phyloP scores from a whole-genome alignment of 2,329 filamentous ascomycete species.

The Fusarium abutilonis region DNA sequence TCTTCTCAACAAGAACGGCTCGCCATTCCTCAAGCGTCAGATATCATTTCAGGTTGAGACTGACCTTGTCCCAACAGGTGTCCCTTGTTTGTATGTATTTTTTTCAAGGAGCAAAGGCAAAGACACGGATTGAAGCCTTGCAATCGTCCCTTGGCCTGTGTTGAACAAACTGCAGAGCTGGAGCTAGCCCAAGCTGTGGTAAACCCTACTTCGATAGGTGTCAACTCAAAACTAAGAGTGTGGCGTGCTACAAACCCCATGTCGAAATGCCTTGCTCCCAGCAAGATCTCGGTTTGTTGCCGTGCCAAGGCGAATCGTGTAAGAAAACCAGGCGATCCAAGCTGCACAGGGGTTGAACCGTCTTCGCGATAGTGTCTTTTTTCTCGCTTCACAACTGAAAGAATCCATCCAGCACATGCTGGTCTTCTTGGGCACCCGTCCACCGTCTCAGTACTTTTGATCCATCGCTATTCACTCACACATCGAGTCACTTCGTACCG shows the following conservation, averaged over 20 bases:
- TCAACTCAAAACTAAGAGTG: conserved; percentile 26
- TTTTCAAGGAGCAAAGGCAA: background rate
- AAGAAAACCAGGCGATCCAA: conserved; percentile 5
- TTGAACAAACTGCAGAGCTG: conserved; percentile 10
- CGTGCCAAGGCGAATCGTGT: conserved; percentile 18
- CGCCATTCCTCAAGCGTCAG: conserved; percentile 1
- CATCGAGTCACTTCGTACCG: conserved; percentile 15
- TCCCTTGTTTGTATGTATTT: no score
- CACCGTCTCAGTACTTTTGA: background rate
- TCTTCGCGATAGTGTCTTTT: conserved; percentile 27
- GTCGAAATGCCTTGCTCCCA: conserved; percentile 26
- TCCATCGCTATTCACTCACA: conserved; percentile 24
- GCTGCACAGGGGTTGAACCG: conserved; percentile 29
- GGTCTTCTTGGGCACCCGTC: conserved; percentile 3
- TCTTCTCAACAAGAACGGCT: background rate
- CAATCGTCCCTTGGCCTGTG: background rate
- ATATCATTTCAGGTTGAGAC: background rate
- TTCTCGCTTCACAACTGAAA: conserved; percentile 8
- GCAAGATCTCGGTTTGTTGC: conserved; percentile 36
- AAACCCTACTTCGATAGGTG: conserved; percentile 31
- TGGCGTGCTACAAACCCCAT: conserved; percentile 38
- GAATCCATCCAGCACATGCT: conserved; percentile 4
- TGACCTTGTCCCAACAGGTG: no score
- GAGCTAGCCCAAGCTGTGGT: conserved; percentile 4
- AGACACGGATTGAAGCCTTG: background rate